Evolutionary conservation across 2,329 filamentous ascomycete species (phyloP).

Genomic region (Penicillium sp.): DNA sequence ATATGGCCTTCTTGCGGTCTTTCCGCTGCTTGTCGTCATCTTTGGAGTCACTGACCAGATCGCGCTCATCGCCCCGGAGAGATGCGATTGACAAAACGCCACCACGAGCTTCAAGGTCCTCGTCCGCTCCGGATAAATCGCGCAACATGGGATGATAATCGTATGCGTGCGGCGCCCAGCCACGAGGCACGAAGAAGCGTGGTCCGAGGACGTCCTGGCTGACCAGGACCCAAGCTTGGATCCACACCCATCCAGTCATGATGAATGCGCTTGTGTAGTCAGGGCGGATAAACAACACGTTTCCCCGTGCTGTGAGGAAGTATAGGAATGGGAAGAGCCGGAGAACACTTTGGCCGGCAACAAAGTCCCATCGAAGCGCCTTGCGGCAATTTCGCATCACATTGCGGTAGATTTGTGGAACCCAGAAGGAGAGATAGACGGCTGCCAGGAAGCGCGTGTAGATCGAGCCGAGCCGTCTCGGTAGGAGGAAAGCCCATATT

Average conservation of each 20-base stretch:
- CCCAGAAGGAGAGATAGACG: constrained; percentile 84
- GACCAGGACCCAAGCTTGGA: constrained; percentile 75
- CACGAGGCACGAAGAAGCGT: constrained; percentile 74
- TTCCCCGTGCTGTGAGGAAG: constrained; percentile 74
- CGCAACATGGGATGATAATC: constrained; percentile 91
- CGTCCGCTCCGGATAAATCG: constrained; percentile 52
- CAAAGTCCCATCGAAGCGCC: constrained; percentile 87
- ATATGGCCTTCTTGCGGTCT: constrained; percentile 58
- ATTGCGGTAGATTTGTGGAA: constrained; percentile 89
- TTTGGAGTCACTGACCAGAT: constrained; percentile 34
- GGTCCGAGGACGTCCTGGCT: constrained; percentile 84
- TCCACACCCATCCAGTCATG: constrained; percentile 76
- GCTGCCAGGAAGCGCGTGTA: constrained; percentile 65
- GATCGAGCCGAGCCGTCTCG: constrained; percentile 48
- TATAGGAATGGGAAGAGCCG: constrained; percentile 79
- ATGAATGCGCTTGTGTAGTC: constrained; percentile 64
- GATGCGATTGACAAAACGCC: constrained; percentile 72
- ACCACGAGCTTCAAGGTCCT: constrained; percentile 73
- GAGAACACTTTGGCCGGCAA: constrained; percentile 75
- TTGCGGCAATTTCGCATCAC: constrained; percentile 85
- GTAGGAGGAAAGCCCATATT: constrained; percentile 58
- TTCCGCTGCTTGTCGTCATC: constrained; percentile 43
- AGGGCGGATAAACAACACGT: constrained; percentile 73
- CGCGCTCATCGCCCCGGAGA: constrained; percentile 50
- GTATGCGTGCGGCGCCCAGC: constrained; percentile 66